phyloP scores from a whole-genome alignment of 2,329 filamentous ascomycete genomes.

The Sporothrix humicola region DNA sequence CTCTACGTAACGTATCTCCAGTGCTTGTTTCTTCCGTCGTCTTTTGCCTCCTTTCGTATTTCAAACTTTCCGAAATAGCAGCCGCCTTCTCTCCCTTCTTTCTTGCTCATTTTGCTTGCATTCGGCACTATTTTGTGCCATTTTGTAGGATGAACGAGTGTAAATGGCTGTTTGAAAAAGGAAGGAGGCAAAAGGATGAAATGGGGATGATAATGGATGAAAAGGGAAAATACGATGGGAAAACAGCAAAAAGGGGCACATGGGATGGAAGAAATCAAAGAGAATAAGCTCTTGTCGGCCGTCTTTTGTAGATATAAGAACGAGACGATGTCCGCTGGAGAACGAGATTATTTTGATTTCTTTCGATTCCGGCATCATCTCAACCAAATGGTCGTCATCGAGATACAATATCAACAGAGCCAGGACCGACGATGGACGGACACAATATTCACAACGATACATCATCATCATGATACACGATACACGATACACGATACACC shows the following conservation, averaged over 20 bases:
- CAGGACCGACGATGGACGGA: background rate
- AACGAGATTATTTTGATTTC: too few species aligned
- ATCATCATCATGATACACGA: conserved; percentile 3
- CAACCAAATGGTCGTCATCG: background rate
- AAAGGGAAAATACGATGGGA: conserved; percentile 7
- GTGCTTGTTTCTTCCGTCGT: background rate
- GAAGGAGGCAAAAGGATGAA: conserved; percentile 7
- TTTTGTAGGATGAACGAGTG: background rate
- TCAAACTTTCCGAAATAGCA: conserved; percentile 32
- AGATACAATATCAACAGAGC: background rate
- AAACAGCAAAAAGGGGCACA: conserved; percentile 13
- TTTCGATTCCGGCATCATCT: background rate
- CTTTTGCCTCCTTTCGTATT: conserved; percentile 24
- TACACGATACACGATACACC: background rate
- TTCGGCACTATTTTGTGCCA: too few species aligned
- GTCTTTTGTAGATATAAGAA: conserved; percentile 18
- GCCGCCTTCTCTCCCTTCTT: conserved; percentile 23
- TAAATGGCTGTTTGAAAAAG: conserved; percentile 19
- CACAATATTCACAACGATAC: too few species aligned
- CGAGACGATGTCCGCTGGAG: background rate
- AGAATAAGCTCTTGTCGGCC: background rate
- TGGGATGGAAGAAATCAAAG: conserved; percentile 7
- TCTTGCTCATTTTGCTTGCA: background rate
- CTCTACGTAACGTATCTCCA: background rate
- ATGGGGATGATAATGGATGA: conserved; percentile 12